Evolutionary conservation across 2,329 filamentous ascomycete species (phyloP), one percentile per base, ranked within the genome.

Genomic region (Dothistroma pini): DNA sequence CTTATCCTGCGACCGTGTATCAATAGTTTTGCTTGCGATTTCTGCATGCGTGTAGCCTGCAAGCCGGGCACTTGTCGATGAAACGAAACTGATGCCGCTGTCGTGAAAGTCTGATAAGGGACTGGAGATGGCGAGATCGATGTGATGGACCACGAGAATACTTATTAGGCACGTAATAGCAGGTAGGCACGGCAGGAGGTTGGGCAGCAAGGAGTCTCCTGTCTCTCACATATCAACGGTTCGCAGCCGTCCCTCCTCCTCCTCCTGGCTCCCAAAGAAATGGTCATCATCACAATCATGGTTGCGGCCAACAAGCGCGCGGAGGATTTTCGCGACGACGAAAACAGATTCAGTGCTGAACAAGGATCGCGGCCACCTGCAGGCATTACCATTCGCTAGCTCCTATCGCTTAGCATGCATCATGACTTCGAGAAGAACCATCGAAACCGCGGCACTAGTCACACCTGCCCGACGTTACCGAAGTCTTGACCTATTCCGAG

Each of bases 171-270:
- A 29, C 8, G 48, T 29, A 51, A 19, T 8, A n/a, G 48, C 22
- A 50, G 48, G 48, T 25, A 10, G 48, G 48, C 48, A 50, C 21
- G 29, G 21, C 21, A 50, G 50, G 50, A 34, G 50, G 25, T 49
- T 25, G 54, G 41, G 38, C 38, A 56, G 41, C 54, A 56, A 49
- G 41, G 54, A n/a, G 8, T 56, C 54, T 56, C 54, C 54, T 56
- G 41, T 44, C 54, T 32, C 54, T 8, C 41, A 25, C 54, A 48
- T 32, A 35, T 19, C 16, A 12, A 2, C 14, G 29, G 19, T 10
- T 8, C 21, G 21, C 29, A 29, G 11, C 49, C 19, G 7, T 12
- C 21, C 25, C 4, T 12, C 29, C 4, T 25, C n/a, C 25, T 29
- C n/a, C 21, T 44, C 38, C 38, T 14, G 38, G 22, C 11, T 44